Percentiles rank a stretch among this genome's conserved stretches.
These are phyloP conservation scores for Penicillium expansum DNA, from an alignment of 2,329 filamentous ascomycete species.

Conservation along the genomic window DNA sequence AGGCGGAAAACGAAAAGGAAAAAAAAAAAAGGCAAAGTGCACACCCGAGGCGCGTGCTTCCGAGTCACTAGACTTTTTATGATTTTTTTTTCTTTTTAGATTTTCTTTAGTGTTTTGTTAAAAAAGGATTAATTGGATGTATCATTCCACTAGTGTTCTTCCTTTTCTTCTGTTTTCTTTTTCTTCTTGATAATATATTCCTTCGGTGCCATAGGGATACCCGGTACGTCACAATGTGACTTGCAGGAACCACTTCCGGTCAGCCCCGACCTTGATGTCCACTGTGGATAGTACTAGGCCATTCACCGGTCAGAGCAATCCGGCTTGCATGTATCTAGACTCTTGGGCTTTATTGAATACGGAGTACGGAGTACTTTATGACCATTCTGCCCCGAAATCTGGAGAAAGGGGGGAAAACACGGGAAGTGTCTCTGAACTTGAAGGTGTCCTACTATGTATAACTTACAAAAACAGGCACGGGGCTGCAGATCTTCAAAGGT, in stretches of 20 bases:
- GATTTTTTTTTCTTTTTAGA: background rate
- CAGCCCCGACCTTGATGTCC: conserved; percentile 11
- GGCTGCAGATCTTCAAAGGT: background rate
- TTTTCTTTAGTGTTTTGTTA: background rate
- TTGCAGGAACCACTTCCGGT: conserved; percentile 12
- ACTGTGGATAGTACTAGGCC: conserved; percentile 3
- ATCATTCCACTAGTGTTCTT: background rate
- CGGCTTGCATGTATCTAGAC: conserved; percentile 2
- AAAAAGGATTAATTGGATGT: no score
- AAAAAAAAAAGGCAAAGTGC: conserved; percentile 2
- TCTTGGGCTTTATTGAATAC: background rate
- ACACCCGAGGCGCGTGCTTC: conserved; percentile 7
- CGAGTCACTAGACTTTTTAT: background rate
- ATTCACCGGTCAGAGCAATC: background rate
- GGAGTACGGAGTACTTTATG: no score
- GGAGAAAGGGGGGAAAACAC: background rate
- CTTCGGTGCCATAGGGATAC: background rate
- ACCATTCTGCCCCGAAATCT: background rate
- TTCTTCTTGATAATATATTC: background rate
- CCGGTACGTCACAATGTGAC: conserved; percentile 10
- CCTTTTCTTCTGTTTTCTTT: background rate
- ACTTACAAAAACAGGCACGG: background rate
- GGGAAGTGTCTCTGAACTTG: background rate
- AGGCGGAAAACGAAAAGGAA: conserved; percentile 8
- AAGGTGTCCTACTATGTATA: background rate